Conservation (phyloP, 768 basidiomycete genomes). For the Mycena floridula region DNA sequence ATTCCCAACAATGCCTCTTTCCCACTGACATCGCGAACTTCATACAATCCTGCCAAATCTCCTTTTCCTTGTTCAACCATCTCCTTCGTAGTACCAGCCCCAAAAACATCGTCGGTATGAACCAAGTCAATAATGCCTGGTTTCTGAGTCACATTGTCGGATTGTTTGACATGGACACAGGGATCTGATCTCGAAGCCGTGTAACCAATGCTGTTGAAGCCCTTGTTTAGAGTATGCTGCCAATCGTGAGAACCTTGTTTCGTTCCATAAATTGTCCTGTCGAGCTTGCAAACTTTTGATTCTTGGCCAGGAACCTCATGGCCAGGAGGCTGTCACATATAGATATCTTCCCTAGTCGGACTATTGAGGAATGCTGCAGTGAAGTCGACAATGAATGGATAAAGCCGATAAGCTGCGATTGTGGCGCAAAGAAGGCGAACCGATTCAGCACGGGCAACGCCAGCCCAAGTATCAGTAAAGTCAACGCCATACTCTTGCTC, state of each 20-base stretch:
- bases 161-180: neutral
- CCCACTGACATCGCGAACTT: neutral
- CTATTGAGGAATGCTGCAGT: neutral
- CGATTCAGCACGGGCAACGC: slow-evolving; percentile 2
- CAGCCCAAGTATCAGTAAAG: slow-evolving; percentile 7
- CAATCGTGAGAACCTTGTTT: neutral
- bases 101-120: slow-evolving; percentile 10
- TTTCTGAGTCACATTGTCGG: neutral
- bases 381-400: neutral
- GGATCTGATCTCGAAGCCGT: neutral
- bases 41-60: neutral
- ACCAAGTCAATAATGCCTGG: neutral
- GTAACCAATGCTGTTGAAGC: neutral
- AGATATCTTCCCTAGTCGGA: neutral
- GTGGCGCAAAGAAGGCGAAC: slow-evolving; percentile 1
- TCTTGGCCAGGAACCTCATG: neutral
- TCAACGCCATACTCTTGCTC: slow-evolving; percentile 1
- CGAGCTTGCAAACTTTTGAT: neutral
- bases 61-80: neutral
- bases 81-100: neutral
- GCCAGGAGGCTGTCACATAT: neutral
- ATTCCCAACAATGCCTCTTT: neutral
- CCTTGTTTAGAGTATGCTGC: neutral
- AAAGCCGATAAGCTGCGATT: neutral
- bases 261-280: neutral